phyloP scores from a whole-genome alignment of 495 filamentous ascomycete species.

The Aspergillus haitiensis region DNA sequence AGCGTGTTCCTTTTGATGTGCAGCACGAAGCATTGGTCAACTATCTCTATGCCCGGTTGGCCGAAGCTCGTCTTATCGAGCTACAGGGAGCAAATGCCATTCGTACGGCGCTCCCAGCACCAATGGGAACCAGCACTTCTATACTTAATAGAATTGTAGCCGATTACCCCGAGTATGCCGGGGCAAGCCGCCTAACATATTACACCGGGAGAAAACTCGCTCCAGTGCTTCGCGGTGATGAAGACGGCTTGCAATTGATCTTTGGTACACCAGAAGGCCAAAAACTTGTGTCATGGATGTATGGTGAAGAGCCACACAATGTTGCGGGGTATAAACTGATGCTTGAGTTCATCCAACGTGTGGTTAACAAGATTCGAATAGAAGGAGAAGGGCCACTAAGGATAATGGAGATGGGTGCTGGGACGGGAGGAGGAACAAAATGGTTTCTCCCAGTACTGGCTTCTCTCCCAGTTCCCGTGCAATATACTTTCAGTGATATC shows the following conservation, averaged over 20 bases:
- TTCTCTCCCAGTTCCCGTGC: conserved; percentile 36
- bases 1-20: conserved; percentile 31
- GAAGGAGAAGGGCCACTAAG: conserved; percentile 24
- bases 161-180: conserved; percentile 38
- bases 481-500: conserved; percentile 54
- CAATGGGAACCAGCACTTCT: conserved; percentile 32
- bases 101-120: conserved; percentile 39
- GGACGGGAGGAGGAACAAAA: conserved; percentile 47
- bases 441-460: conserved; percentile 39
- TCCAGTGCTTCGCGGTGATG: conserved; percentile 41
- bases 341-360: conserved; percentile 40
- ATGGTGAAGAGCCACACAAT: conserved; percentile 46
- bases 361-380: conserved; percentile 26
- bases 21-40: conserved; percentile 37
- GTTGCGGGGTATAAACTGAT: conserved; percentile 42
- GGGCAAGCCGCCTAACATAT: conserved; percentile 43
- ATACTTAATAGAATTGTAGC: conserved; percentile 40
- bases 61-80: conserved; percentile 44
- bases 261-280: conserved; percentile 49
- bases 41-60: conserved; percentile 44
- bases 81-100: conserved; percentile 32
- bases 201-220: conserved; percentile 45
- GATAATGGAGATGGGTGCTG: conserved; percentile 51
- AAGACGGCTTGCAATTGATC: conserved; percentile 49
- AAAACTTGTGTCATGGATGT: conserved; percentile 46